Evolutionary conservation across 305 asterid species (phyloP).

Genomic region (Fraxinus latifolia): DNA sequence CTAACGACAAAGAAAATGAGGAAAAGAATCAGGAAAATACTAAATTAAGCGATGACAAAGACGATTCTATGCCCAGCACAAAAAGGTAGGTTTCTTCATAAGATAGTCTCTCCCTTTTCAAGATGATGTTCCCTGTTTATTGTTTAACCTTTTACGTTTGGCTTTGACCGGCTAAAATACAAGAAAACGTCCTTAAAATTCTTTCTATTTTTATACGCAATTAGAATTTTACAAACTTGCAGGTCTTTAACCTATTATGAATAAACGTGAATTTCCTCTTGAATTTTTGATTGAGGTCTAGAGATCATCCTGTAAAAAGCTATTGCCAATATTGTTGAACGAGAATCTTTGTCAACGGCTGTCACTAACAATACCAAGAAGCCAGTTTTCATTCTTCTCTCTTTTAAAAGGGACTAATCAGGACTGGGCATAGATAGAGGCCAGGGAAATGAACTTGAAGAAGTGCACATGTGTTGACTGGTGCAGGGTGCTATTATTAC

Average conservation of each 20-base stretch:
- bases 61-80: conserved; percentile 17
- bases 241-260: background rate
- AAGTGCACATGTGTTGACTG: background rate
- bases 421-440: background rate
- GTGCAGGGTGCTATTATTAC: background rate
- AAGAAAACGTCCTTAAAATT: background rate
- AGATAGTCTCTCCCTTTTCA: background rate
- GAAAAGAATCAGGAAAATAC: conserved; percentile 32
- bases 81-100: conserved; percentile 39
- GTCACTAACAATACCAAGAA: background rate
- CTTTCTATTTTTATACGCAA: background rate
- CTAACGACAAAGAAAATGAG: conserved; percentile 28
- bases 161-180: conserved; percentile 1
- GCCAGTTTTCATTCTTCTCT: background rate
- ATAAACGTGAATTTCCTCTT: background rate
- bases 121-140: background rate
- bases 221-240: background rate
- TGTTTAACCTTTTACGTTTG: background rate
- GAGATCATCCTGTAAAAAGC: background rate
- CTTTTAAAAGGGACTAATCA: background rate
- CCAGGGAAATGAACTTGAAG: background rate
- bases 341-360: background rate
- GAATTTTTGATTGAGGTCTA: background rate
- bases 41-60: conserved; percentile 28
- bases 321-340: background rate